Conservation (phyloP, 78 protist species). For the Speleostelium caveatum region DNA sequence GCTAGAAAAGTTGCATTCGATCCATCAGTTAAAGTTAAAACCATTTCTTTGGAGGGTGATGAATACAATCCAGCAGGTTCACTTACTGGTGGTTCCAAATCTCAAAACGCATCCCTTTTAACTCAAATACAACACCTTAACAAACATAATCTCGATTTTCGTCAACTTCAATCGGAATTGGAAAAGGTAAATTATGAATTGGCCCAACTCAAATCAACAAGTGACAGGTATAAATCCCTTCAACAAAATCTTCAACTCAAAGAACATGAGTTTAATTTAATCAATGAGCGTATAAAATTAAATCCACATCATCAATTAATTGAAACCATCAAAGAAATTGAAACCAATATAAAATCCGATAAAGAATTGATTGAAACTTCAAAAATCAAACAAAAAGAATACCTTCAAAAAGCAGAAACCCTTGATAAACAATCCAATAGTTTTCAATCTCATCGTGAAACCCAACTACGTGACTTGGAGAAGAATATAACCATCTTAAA, state of each 20-base stretch:
- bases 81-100: conserved; percentile 93
- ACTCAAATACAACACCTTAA: conserved; percentile 58
- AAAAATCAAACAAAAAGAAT: conserved; percentile 23
- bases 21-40: conserved; percentile 24
- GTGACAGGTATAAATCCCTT: conserved; percentile 5
- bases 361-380: background rate
- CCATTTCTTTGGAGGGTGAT: conserved; percentile 99
- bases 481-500: conserved; percentile 29
- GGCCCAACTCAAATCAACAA: background rate
- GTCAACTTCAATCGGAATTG: conserved; percentile 22
- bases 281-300: conserved; percentile 13
- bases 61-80: conserved; percentile 97
- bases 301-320: conserved; percentile 62
- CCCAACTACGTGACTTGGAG: conserved; percentile 31
- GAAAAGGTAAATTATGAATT: conserved; percentile 15
- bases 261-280: conserved; percentile 18
- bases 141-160: conserved; percentile 12
- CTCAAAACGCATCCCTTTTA: conserved; percentile 44
- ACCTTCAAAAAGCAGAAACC: conserved; percentile 2
- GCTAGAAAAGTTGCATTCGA: conserved; percentile 90
- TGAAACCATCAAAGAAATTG: conserved; percentile 66
- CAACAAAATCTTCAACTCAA: conserved; percentile 21
- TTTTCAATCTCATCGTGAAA: conserved; percentile 54
- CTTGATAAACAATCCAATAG: conserved; percentile 40
- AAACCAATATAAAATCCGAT: conserved; percentile 23